A percentile compares a stretch with the other conserved stretches of the same genome.
Conservation (phyloP, 2,329 filamentous ascomycete species). For the Chaetomium strumarium region DNA sequence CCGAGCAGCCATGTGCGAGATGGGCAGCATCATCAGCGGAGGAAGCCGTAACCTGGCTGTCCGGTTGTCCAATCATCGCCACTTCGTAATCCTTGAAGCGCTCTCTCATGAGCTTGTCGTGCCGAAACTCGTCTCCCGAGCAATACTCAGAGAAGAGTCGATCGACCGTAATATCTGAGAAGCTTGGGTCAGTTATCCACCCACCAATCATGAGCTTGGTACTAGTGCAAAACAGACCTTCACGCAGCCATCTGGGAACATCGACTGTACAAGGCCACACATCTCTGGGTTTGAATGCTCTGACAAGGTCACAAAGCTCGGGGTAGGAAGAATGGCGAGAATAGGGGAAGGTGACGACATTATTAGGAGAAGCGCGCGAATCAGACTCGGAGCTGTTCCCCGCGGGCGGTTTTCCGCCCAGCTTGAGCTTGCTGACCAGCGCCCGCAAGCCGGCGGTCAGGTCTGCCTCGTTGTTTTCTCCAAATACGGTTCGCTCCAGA, state of each 20-base stretch:
- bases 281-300: slow-evolving; percentile 64
- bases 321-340: slow-evolving; percentile 83
- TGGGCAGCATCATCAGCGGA: slow-evolving; percentile 14
- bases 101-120: slow-evolving; percentile 57
- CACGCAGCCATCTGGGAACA: slow-evolving; percentile 52
- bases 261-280: slow-evolving; percentile 78
- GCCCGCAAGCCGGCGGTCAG: slow-evolving; percentile 24
- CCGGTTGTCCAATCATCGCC: not conserved
- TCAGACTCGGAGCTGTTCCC: not conserved
- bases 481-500: slow-evolving; percentile 27
- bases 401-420: slow-evolving; percentile 7
- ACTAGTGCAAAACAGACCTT: slow-evolving; percentile 33
- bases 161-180: slow-evolving; percentile 52
- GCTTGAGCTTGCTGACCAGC: slow-evolving; percentile 22
- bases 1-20: not conserved
- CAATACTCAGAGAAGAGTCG: slow-evolving; percentile 67
- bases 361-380: slow-evolving; percentile 31
- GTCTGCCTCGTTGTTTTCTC: slow-evolving; percentile 28
- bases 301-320: slow-evolving; percentile 68
- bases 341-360: slow-evolving; percentile 64
- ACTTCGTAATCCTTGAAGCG: not conserved
- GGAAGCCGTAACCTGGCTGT: slow-evolving; percentile 18
- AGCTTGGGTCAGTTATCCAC: not conserved
- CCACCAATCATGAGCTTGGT: not conserved
- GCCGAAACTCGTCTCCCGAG: slow-evolving; percentile 51